Evolutionary conservation across 257 asterid genomes (phyloP).

Genomic region (Scutellaria baicalensis): DNA sequence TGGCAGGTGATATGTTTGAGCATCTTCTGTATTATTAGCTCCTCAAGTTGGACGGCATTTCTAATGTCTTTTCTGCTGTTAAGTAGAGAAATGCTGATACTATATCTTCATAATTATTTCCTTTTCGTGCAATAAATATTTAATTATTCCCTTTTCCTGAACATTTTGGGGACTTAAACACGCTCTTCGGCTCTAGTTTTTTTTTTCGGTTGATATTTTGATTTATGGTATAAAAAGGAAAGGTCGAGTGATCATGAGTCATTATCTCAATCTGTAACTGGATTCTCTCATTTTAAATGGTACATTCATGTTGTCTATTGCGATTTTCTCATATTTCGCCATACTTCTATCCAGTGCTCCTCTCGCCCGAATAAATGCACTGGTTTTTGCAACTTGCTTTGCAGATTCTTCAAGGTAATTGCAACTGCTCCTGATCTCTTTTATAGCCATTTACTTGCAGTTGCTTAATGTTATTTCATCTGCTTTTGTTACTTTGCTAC

Average conservation of each 20-base stretch:
- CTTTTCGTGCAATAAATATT: background rate
- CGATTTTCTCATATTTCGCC: conserved; percentile 20
- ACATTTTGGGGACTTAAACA: background rate
- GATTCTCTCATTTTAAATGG: background rate
- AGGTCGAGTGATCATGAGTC: background rate
- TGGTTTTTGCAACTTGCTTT: conserved; percentile 79
- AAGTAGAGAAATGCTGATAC: background rate
- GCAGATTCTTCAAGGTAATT: conserved; percentile 78
- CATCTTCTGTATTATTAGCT: conserved; percentile 6
- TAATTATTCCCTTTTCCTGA: background rate
- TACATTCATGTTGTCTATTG: conserved; percentile 5
- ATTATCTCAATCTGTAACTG: conserved; percentile 4
- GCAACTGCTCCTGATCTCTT: background rate
- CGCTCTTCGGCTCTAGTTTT: background rate
- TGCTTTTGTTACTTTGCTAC: background rate
- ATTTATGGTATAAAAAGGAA: background rate
- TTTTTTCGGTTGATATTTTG: background rate
- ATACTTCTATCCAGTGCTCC: conserved; percentile 57
- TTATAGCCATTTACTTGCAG: conserved; percentile 3
- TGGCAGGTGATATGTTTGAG: conserved; percentile 62
- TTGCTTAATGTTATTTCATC: conserved; percentile 3
- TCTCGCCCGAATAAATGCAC: conserved; percentile 73
- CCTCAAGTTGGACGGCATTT: conserved; percentile 6
- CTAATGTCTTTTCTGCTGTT: background rate
- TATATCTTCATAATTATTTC: background rate